Evolutionary conservation across 441 rosid species (phyloP), one percentile per base, ranked within the genome.

Genomic region (Monsonia emarginata): DNA sequence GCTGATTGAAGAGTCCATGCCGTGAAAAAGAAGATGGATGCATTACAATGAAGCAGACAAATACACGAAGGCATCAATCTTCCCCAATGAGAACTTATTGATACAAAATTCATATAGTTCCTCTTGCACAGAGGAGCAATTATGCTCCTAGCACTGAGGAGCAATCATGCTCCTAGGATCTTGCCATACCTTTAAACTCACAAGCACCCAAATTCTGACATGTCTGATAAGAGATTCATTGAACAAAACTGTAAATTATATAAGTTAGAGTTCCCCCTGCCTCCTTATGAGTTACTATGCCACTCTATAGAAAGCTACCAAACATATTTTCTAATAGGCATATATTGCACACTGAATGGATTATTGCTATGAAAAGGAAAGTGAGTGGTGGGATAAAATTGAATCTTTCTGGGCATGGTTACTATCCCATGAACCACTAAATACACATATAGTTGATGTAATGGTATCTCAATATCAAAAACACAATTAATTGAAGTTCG

Each of bases 201-300:
- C 5, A 24, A 54, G 57, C 14, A 10, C 60, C 60, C 11, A 24
- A 22, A 54, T 24, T 9, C 60, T 22, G 24, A 54, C 30, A 22
- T 10, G 22, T 54, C 60, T 54, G 60, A 54, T 54, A 54, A 22
- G 24, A 24, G 21, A 54, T 27, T 52, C 27, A 22, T 46, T 18
- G 5, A 19, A 50, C 24, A 21, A 0, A 11, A 38, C 11, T 38
- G 44, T 40, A 40, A 22, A 50, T 40, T 14, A 13, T 22, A 10
- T 22, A 22, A 24, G 60, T 54, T 54, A 6, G 58, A 54, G 30
- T 50, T 19, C 1, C 57, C 58, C 58, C 27, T 0, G 58, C 30
- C 57, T 50, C 60, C 60, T 54, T 24, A 54, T 54, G 27, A 24
- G 60, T 10, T 54, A 24, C 60, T 54, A 54, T 24, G 60, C 22